phyloP scores from a whole-genome alignment of 1,139 yeast genomes.

The Groenewaldozyma auringiensis region DNA sequence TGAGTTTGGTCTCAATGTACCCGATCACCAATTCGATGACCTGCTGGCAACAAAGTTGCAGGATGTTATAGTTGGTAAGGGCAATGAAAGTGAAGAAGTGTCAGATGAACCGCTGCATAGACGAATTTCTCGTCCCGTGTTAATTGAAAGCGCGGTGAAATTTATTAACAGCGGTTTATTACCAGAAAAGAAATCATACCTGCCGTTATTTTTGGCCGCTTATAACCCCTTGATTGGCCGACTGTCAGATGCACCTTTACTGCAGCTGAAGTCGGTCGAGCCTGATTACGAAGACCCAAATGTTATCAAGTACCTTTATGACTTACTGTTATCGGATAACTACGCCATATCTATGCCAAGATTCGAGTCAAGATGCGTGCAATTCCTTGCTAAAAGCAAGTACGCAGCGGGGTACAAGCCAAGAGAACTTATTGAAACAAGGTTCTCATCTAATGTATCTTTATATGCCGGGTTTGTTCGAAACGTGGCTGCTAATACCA shows the following conservation, averaged over 20 bases:
- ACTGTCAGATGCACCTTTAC: not conserved
- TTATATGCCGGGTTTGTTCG: constrained; percentile 41
- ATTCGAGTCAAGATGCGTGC: constrained; percentile 24
- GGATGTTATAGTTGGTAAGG: not conserved
- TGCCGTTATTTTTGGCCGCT: constrained; percentile 51
- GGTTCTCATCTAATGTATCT: constrained; percentile 40
- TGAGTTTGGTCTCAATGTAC: not conserved
- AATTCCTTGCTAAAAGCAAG: constrained; percentile 46
- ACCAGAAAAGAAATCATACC: constrained; percentile 29
- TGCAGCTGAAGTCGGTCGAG: not conserved
- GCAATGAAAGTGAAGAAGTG: not conserved
- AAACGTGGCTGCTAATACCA: constrained; percentile 36
- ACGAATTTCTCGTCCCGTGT: not conserved
- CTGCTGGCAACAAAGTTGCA: not conserved
- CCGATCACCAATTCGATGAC: not conserved
- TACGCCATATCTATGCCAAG: not conserved
- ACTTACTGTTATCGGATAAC: constrained; percentile 31
- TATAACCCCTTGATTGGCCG: constrained; percentile 38
- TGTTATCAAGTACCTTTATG: constrained; percentile 40
- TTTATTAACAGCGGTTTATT: constrained; percentile 37
- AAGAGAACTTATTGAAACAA: constrained; percentile 41
- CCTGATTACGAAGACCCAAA: constrained; percentile 35
- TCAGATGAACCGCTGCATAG: not conserved
- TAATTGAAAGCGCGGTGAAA: constrained; percentile 24
- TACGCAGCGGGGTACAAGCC: constrained; percentile 36